Conservation (phyloP, 1,139 yeast genomes). For the Sugiyamaella grinbergsii region DNA sequence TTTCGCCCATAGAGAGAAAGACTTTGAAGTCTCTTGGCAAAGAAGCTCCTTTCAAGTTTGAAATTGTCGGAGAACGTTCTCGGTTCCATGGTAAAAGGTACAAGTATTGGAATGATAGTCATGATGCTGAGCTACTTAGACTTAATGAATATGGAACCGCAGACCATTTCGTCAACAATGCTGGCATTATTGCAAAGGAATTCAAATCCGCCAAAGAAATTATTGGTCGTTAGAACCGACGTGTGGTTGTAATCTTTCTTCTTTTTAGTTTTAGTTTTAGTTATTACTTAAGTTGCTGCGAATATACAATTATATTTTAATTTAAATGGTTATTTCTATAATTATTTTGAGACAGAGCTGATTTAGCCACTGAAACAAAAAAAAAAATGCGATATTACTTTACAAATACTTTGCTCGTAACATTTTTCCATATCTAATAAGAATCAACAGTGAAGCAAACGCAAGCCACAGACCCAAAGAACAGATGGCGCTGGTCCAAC, state of each 20-base stretch:
- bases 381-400: too few species aligned
- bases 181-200: constrained; percentile 16
- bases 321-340: too few species aligned
- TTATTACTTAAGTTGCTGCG: not conserved
- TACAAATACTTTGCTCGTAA: constrained; percentile 19
- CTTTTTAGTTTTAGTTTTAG: not conserved
- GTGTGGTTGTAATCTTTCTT: not conserved
- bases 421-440: constrained; percentile 22
- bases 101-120: constrained; percentile 21
- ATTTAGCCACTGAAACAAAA: too few species aligned
- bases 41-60: constrained; percentile 18
- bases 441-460: constrained; percentile 18
- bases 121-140: constrained; percentile 16
- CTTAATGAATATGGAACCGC: constrained; percentile 21
- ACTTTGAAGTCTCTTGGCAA: constrained; percentile 18
- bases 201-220: constrained; percentile 13
- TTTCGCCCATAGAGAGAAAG: constrained; percentile 18
- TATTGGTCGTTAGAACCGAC: constrained; percentile 21
- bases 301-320: too few species aligned
- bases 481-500: constrained; percentile 54
- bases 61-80: constrained; percentile 16
- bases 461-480: constrained; percentile 40
- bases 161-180: constrained; percentile 16
- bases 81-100: constrained; percentile 20
- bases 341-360: too few species aligned